phyloP scores from a whole-genome alignment of 148 eudicot species.

The Rhododendron ovatum region DNA sequence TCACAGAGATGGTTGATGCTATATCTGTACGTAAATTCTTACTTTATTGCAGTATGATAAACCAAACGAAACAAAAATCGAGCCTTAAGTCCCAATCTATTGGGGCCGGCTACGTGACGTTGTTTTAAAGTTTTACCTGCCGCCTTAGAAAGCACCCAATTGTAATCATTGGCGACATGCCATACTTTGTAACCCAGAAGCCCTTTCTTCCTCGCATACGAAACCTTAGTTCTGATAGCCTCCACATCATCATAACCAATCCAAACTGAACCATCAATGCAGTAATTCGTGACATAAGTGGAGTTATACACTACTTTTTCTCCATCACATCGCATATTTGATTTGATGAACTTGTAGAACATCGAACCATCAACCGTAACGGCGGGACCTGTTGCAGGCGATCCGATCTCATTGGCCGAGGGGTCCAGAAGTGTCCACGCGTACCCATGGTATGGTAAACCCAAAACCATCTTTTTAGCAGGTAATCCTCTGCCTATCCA shows the following conservation, averaged over 20 bases:
- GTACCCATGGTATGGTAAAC: constrained; percentile 38
- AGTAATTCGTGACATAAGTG: constrained; percentile 31
- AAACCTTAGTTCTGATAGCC: constrained; percentile 38
- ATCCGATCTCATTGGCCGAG: constrained; percentile 15
- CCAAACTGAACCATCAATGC: constrained; percentile 29
- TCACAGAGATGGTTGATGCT: neutral
- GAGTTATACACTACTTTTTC: constrained; percentile 22
- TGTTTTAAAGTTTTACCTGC: constrained; percentile 12
- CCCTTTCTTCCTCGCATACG: constrained; percentile 40
- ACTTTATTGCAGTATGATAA: neutral
- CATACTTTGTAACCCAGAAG: constrained; percentile 39
- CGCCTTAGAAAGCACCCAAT: constrained; percentile 40
- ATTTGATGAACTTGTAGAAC: constrained; percentile 26
- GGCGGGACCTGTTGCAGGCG: constrained; percentile 31
- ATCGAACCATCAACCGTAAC: constrained; percentile 29
- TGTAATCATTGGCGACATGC: constrained; percentile 31
- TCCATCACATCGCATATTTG: constrained; percentile 11
- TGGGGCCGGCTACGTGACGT: neutral
- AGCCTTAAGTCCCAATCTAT: neutral
- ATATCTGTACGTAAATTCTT: too few relatives aligned
- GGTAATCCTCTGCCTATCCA: constrained; percentile 39
- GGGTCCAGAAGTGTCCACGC: constrained; percentile 33
- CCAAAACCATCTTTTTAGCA: constrained; percentile 25
- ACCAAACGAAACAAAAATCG: neutral
- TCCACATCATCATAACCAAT: constrained; percentile 41